Evolutionary conservation across 176 grass and related monocot genomes (phyloP), one percentile per base, ranked within the genome.

Genomic region (Rhynchospora pubera): DNA sequence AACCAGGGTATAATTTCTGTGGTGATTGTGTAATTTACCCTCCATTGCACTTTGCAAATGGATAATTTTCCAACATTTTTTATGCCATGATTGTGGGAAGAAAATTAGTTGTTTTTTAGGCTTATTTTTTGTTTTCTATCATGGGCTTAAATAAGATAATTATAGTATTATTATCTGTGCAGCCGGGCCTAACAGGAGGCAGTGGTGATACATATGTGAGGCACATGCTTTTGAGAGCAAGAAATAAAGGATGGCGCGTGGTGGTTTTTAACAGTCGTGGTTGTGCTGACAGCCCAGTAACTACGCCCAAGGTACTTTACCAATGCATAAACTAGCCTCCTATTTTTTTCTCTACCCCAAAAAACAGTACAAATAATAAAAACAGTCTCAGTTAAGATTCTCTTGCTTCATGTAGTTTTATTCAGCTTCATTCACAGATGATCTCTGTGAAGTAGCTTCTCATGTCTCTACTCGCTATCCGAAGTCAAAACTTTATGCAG

Each of bases 191-290:
- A 79, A 98, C 92, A 79, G 95, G 92, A 60, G 95, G 95, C 42
- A 94, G 95, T 89, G 90, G 84, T 85, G 95, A 98, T 87, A 86
- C 95, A 82, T 98, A 98, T 68, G 95, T 98, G 82, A 93, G 92
- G 62, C 95, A 98, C 89, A 98, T 98, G 92, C 90, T 98, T 81
- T 10, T 94, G 65, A 91, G 90, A 90, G 95, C 95, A 84, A 89
- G 89, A 93, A 94, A 79, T 52, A 91, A 91, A 87, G 92, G 89
- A 88, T 98, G 90, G 90, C 90, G 87, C 48, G 90, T 91, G 75
- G 90, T 93, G 57, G 84, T 98, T 78, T 94, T 98, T 67, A 98
- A 98, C 77, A 98, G 95, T 62, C 95, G 90, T 77, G 95, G 95
- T 82, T 98, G 95, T 90, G 95, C 79, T 65, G 21, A 80, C 45